A percentile compares a stretch with the other conserved stretches of the same genome.
Conservation (phyloP, 768 basidiomycete species). For the Russula sp. region DNA sequence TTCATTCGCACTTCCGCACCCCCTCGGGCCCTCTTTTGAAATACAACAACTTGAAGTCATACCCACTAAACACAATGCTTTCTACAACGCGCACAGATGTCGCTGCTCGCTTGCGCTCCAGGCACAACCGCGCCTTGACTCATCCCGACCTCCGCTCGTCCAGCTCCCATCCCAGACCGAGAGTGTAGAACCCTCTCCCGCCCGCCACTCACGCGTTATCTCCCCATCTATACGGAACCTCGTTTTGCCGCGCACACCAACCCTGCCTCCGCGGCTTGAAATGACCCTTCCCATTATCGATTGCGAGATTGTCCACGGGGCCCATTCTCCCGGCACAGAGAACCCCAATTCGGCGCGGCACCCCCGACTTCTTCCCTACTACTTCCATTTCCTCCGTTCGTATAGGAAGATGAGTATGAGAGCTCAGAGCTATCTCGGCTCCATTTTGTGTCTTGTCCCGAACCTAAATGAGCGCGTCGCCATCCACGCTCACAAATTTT, state of each 20-base stretch:
- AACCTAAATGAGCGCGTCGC: not conserved
- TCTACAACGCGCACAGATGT: conserved; percentile 18
- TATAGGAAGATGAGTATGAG: conserved; percentile 14
- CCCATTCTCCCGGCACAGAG: not conserved
- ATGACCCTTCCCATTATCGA: conserved; percentile 13
- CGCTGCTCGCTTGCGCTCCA: conserved; percentile 12
- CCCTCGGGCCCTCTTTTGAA: conserved; percentile 6
- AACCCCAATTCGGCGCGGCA: not conserved
- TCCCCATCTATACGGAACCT: conserved; percentile 17
- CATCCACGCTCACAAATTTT: conserved; percentile 1
- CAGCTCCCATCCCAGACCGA: not conserved
- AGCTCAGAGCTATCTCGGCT: not conserved
- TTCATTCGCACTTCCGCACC: conserved; percentile 9
- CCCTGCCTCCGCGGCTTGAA: conserved; percentile 9
- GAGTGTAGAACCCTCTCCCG: not conserved
- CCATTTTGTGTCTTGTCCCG: conserved; percentile 2
- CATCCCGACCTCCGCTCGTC: not conserved
- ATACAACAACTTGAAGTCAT: not conserved
- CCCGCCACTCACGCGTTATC: conserved; percentile 7
- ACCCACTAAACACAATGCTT: not conserved
- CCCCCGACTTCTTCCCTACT: conserved; percentile 16
- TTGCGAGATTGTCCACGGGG: not conserved
- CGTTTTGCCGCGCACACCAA: conserved; percentile 14
- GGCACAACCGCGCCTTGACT: conserved; percentile 17
- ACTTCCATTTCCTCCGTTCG: conserved; percentile 23